Base-by-base conservation (phyloP, 192 early-diverging fungal genomes). In the Backusella luteola region DNA sequence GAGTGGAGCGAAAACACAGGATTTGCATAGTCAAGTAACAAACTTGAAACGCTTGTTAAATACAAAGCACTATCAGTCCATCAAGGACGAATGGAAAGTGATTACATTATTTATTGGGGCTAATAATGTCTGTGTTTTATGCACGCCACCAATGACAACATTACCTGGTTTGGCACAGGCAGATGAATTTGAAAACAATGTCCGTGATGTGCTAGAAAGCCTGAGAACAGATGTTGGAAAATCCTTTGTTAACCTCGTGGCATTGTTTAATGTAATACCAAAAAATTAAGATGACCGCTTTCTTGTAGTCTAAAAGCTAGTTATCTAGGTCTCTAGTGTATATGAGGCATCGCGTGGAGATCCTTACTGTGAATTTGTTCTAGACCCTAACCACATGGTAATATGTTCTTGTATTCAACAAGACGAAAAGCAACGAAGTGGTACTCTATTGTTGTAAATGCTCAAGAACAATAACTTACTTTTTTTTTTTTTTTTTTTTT, bases 21-120 rank as follows among this genome's bases (percentile, higher is more conserved):
- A 83, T 7, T 53, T 89, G 2, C 41, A 81, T 2, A 53, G 73
- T 0, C 77, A 89, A 71, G 79, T 86, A 7, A 76, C 80, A 4
- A 69, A 81, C 19, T 39, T 89, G 11, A 71, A 69, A 9, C 74
- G 71, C 46, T 76, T 80, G 12, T 80, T 86, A 12, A n/a, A 77
- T 4, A 34, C 71, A 6, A 67, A 23, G 19, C 73, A 78, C 35
- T 89, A 87, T 59, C 66, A 70, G 46, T 71, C 67, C 9, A 66
- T 84, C 34, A 81, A 79, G 21, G 66, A 86, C 11, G 83, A 83
- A 56, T 89, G 87, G 87, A 89, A 89, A 59, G 8, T 89, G 19
- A 80, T 84, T 12, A 89, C 87, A 2, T 46, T 89, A 53, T 85
- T 89, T 69, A 84, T 89, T 66, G 87, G 87, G 11, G 87, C 87